These are phyloP conservation scores for Microthlaspi erraticum DNA, from an alignment of 345 rosid genomes.

Conservation along the genomic window DNA sequence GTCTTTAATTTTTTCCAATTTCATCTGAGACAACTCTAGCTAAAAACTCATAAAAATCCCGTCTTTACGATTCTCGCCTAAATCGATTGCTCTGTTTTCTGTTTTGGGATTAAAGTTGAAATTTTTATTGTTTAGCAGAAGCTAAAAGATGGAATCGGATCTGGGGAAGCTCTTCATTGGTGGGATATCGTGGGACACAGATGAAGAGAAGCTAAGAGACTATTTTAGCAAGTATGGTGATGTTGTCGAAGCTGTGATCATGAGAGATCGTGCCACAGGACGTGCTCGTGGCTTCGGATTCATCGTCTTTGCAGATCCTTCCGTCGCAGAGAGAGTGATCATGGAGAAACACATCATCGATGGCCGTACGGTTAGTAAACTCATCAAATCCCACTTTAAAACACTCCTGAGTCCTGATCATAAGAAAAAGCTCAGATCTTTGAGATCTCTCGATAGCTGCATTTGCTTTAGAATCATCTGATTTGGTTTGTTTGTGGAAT, in stretches of 20 bases:
- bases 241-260: slow-evolving; percentile 92
- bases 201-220: slow-evolving; percentile 85
- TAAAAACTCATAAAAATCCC: background rate
- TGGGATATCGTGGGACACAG: slow-evolving; percentile 99
- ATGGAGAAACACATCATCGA: slow-evolving; percentile 90
- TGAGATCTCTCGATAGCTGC: background rate
- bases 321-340: slow-evolving; percentile 86
- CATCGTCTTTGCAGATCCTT: slow-evolving; percentile 84
- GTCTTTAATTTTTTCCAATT: background rate
- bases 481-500: background rate
- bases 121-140: slow-evolving; percentile 14
- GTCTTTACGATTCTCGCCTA: background rate
- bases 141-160: slow-evolving; percentile 78
- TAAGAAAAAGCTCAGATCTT: slow-evolving; percentile 14
- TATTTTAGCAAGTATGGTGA: slow-evolving; percentile 86
- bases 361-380: slow-evolving; percentile 77
- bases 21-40: background rate
- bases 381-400: background rate
- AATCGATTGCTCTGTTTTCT: background rate
- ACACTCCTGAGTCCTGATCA: background rate
- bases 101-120: background rate
- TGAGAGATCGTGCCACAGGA: slow-evolving; percentile 96
- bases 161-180: slow-evolving; percentile 99
- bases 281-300: slow-evolving; percentile 98
- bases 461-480: slow-evolving; percentile 13